Evolutionary conservation across 371 early-diverging fungal genomes (phyloP).

Genomic region (Quaeritorhiza haematococci): DNA sequence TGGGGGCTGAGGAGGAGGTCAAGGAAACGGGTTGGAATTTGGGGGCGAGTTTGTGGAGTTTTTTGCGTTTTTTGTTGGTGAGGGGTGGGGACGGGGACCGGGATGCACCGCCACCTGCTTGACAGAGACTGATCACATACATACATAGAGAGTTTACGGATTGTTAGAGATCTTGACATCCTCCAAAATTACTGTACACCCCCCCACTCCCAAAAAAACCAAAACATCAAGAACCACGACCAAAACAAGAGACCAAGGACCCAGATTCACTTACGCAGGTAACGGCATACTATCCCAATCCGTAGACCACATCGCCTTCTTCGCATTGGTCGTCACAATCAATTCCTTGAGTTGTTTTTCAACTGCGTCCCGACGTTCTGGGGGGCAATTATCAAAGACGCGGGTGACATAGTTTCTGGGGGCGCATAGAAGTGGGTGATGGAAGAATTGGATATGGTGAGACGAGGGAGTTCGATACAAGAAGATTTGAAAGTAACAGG

Average conservation of each 20-base stretch:
- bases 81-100: too few relatives aligned
- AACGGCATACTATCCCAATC: conserved; percentile 66
- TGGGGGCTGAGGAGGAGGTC: too few relatives aligned
- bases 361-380: conserved; percentile 47
- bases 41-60: too few relatives aligned
- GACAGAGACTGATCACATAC: background rate
- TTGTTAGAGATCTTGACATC: background rate
- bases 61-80: too few relatives aligned
- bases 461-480: too few relatives aligned
- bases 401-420: conserved; percentile 56
- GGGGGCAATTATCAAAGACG: conserved; percentile 49
- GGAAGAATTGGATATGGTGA: too few relatives aligned
- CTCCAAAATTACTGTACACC: conserved; percentile 3
- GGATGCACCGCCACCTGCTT: too few relatives aligned
- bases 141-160: background rate
- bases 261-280: conserved; percentile 54
- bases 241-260: too few relatives aligned
- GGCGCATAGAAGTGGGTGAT: background rate
- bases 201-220: background rate
- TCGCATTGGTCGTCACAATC: conserved; percentile 47
- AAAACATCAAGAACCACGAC: conserved; percentile 2
- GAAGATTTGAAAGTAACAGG: too few relatives aligned
- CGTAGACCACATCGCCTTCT: conserved; percentile 48
- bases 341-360: conserved; percentile 51
- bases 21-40: too few relatives aligned